A percentile compares a stretch with the other conserved stretches of the same genome.
Conservation (phyloP, 2,329 filamentous ascomycete species). For the Diaporthe vexans region DNA sequence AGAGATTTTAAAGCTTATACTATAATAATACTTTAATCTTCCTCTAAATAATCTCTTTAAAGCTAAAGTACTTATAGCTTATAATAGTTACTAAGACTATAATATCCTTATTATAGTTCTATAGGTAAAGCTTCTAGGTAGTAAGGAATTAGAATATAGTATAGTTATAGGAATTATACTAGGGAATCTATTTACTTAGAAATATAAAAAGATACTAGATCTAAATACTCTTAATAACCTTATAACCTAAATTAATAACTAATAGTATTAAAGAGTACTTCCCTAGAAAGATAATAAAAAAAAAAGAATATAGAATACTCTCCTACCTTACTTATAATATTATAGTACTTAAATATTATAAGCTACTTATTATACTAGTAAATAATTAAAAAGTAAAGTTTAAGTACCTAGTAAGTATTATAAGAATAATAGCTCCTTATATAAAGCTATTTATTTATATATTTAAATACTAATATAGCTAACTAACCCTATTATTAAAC, state of each 20-base stretch:
- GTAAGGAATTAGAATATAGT: background rate
- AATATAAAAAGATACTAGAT: background rate
- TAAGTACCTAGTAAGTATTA: too few relatives aligned
- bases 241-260: background rate
- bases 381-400: too few relatives aligned
- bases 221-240: background rate
- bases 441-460: background rate
- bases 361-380: background rate
- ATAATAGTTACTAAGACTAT: background rate
- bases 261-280: background rate
- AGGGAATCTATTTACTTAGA: background rate
- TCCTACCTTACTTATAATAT: background rate
- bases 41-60: background rate
- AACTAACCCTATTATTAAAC: too few relatives aligned
- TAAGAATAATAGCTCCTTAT: too few relatives aligned
- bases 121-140: background rate
- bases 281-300: too few relatives aligned
- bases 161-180: background rate
- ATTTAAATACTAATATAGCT: too few relatives aligned
- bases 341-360: background rate
- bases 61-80: background rate
- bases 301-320: too few relatives aligned
- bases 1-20: background rate
- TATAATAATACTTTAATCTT: background rate
- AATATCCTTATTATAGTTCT: background rate